phyloP scores from a whole-genome alignment of 2,329 filamentous ascomycete genomes.

The Monosporascus sp. region DNA sequence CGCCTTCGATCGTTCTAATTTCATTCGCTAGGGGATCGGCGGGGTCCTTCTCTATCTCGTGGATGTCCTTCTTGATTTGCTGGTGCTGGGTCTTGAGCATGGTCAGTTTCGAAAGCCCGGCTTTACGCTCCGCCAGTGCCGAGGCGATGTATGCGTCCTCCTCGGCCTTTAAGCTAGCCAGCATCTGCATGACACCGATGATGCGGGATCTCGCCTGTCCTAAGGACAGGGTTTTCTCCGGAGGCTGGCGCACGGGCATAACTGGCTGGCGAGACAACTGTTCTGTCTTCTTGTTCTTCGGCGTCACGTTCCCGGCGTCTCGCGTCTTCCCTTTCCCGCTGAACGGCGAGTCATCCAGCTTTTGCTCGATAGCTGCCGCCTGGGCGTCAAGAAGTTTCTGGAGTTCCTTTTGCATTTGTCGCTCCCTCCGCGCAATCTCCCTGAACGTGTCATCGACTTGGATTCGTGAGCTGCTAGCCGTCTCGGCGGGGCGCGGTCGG shows the following conservation, averaged over 20 bases:
- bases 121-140: slow-evolving; percentile 51
- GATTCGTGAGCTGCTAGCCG: slow-evolving; percentile 7
- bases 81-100: slow-evolving; percentile 44
- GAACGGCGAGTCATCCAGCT: slow-evolving; percentile 15
- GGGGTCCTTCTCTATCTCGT: slow-evolving; percentile 48
- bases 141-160: slow-evolving; percentile 57
- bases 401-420: slow-evolving; percentile 50
- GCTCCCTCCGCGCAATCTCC: slow-evolving; percentile 38
- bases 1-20: slow-evolving; percentile 53
- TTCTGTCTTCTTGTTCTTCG: slow-evolving; percentile 6
- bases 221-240: slow-evolving; percentile 49
- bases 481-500: slow-evolving; percentile 9
- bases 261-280: slow-evolving; percentile 26
- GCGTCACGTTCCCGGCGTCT: neutral
- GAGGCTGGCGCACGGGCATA: slow-evolving; percentile 57
- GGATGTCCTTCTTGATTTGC: slow-evolving; percentile 47
- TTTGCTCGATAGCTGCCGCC: slow-evolving; percentile 44
- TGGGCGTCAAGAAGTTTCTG: slow-evolving; percentile 56
- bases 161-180: slow-evolving; percentile 62
- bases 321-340: slow-evolving; percentile 26
- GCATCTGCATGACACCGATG: slow-evolving; percentile 54
- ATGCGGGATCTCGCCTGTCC: slow-evolving; percentile 61
- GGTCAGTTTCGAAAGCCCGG: slow-evolving; percentile 53
- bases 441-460: slow-evolving; percentile 25
- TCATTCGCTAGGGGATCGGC: slow-evolving; percentile 56